Base-by-base conservation (phyloP, 2,329 filamentous ascomycete species). In the Cladosporium phlei region DNA sequence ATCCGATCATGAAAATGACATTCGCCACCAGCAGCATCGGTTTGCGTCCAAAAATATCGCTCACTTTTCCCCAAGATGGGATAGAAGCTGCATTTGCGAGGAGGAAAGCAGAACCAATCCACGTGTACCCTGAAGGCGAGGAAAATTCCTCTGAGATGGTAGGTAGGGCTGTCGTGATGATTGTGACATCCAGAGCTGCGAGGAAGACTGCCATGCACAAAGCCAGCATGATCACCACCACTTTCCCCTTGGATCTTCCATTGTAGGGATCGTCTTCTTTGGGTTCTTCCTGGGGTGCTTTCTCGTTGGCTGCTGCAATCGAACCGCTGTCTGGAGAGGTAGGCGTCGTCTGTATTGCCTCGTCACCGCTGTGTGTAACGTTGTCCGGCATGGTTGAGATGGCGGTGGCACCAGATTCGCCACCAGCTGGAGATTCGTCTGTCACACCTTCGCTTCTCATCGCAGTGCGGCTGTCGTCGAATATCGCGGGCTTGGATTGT, bases 21-120 rank as follows among this genome's bases (percentile, higher is more conserved):
- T 82, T 82, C 14, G 79, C 79, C 3, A 75, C 55, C 11, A 85
- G 66, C 22, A 85, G 66, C 38, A 82, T 73, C 10, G 75, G 75
- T 55, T 85, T 86, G 30, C 82, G 71, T 2, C 82, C 82, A 66
- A 78, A 85, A 48, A 85, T 84, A 53, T 85, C 82, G 34, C 77
- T 79, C 17, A 83, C 65, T 57, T 83, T 83, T 17, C 79, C 78
- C 77, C 79, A 82, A 24, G 77, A 69, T 2, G 77, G 77, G 2
- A 76, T 75, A 16, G 74, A 65, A 1, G 73, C 72, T 3, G 72
- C 65, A 50, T 69, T 70, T 30, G 69, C 70, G 16, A 78, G 67
- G 2, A 75, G 57, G 50, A 76, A 78, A 6, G 74, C 70, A 19
- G 67, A 69, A 12, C 75, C 75, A 25, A 79, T 71, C 76, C 76